Conservation (phyloP, 1,284 basidiomycete genomes). For the Clitocybe nebularis region DNA sequence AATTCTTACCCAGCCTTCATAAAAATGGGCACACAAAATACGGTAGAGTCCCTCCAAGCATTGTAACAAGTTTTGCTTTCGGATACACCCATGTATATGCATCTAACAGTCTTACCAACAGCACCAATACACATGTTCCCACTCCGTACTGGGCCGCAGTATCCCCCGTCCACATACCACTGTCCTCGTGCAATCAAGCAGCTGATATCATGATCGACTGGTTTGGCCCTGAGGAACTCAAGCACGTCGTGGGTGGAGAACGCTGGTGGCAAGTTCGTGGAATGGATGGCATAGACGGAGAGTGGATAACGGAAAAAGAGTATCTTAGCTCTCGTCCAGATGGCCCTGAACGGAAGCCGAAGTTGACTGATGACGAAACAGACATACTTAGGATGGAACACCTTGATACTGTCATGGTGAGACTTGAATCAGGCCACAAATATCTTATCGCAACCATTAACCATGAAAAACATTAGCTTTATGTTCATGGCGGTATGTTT, state of each 20-base stretch:
- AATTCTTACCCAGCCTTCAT: conserved; percentile 43
- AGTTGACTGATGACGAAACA: conserved; percentile 34
- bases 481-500: conserved; percentile 64
- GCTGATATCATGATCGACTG: conserved; percentile 75
- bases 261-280: conserved; percentile 86
- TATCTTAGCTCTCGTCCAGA: conserved; percentile 35
- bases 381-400: conserved; percentile 50
- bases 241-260: conserved; percentile 71
- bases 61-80: conserved; percentile 36
- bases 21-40: conserved; percentile 54
- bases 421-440: neutral
- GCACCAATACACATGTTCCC: conserved; percentile 75
- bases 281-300: conserved; percentile 64
- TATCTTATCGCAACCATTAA: neutral
- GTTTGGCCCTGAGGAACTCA: conserved; percentile 72
- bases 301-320: conserved; percentile 73
- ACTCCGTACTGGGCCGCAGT: conserved; percentile 76
- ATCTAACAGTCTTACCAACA: conserved; percentile 19
- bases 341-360: conserved; percentile 16
- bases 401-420: conserved; percentile 54
- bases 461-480: conserved; percentile 44
- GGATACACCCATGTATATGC: neutral
- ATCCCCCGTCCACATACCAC: conserved; percentile 63
- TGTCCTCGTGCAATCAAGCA: conserved; percentile 60
- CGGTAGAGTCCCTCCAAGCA: conserved; percentile 55